Conservation (phyloP, 2,329 filamentous ascomycete species). For the Cryphonectria nitschkei region DNA sequence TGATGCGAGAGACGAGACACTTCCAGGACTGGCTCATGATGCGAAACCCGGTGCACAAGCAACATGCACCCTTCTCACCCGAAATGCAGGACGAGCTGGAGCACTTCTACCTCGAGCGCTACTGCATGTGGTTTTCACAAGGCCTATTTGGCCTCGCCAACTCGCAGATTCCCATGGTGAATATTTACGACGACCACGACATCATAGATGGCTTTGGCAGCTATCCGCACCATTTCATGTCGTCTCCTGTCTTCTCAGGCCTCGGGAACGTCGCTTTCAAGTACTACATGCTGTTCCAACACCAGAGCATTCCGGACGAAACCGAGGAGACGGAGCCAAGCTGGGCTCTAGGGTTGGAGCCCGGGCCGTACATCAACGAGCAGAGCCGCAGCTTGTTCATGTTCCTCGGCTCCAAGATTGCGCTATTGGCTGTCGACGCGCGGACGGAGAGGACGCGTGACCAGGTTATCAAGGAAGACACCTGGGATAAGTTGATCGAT, state of each 20-base stretch:
- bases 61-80: conserved; percentile 73
- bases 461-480: conserved; percentile 78
- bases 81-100: conserved; percentile 91
- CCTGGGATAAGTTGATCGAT: conserved; percentile 86
- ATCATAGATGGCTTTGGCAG: conserved; percentile 92
- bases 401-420: conserved; percentile 75
- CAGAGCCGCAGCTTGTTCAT: conserved; percentile 85
- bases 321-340: conserved; percentile 84
- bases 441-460: conserved; percentile 87
- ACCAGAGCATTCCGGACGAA: conserved; percentile 84
- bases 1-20: conserved; percentile 72
- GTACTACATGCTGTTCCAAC: conserved; percentile 98
- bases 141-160: conserved; percentile 92
- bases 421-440: conserved; percentile 86
- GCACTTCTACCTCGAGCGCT: conserved; percentile 83
- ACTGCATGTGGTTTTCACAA: conserved; percentile 94
- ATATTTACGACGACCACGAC: conserved; percentile 96
- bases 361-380: conserved; percentile 90
- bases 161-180: conserved; percentile 96
- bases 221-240: conserved; percentile 91
- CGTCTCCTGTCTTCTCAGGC: conserved; percentile 84
- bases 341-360: conserved; percentile 80
- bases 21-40: conserved; percentile 86
- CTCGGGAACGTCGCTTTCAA: conserved; percentile 93
- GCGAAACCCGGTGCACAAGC: conserved; percentile 79